phyloP scores from a whole-genome alignment of 1,284 basidiomycete species.

The Vanrija humicola region DNA sequence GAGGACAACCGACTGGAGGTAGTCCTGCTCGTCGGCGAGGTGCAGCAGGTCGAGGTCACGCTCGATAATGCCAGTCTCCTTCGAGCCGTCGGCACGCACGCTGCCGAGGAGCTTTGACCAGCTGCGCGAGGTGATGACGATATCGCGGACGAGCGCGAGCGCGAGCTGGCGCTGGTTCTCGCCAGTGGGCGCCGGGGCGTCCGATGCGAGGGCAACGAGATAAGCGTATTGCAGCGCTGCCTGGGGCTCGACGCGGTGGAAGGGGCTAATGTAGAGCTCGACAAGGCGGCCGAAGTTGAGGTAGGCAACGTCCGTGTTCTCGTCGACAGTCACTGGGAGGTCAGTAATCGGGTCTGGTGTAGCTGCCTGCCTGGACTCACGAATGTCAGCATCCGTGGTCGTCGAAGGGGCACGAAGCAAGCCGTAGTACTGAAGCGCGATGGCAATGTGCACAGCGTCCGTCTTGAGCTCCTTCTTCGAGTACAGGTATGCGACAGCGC shows the following conservation, averaged over 20 bases:
- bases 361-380: constrained; percentile 54
- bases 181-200: constrained; percentile 60
- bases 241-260: constrained; percentile 84
- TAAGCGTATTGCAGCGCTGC: constrained; percentile 96
- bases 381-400: constrained; percentile 72
- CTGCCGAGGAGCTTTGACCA: constrained; percentile 86
- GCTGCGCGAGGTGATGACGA: constrained; percentile 80
- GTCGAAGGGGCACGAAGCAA: constrained; percentile 79
- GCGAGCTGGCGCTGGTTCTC: constrained; percentile 78
- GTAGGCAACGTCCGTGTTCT: constrained; percentile 42
- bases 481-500: constrained; percentile 85
- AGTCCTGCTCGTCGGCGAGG: constrained; percentile 66
- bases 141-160: constrained; percentile 80
- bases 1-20: constrained; percentile 76
- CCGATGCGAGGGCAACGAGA: constrained; percentile 74
- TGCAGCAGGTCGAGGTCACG: constrained; percentile 73
- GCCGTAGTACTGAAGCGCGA: constrained; percentile 90
- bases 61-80: constrained; percentile 85
- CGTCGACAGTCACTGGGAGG: constrained; percentile 56
- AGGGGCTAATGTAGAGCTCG: constrained; percentile 88
- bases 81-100: constrained; percentile 79
- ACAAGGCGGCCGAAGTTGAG: constrained; percentile 81
- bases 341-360: not conserved
- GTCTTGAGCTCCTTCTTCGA: constrained; percentile 82
- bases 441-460: constrained; percentile 91